These are phyloP conservation scores for Mastigamoeba balamuthi DNA, from an alignment of 78 protist genomes.

Conservation along the genomic window DNA sequence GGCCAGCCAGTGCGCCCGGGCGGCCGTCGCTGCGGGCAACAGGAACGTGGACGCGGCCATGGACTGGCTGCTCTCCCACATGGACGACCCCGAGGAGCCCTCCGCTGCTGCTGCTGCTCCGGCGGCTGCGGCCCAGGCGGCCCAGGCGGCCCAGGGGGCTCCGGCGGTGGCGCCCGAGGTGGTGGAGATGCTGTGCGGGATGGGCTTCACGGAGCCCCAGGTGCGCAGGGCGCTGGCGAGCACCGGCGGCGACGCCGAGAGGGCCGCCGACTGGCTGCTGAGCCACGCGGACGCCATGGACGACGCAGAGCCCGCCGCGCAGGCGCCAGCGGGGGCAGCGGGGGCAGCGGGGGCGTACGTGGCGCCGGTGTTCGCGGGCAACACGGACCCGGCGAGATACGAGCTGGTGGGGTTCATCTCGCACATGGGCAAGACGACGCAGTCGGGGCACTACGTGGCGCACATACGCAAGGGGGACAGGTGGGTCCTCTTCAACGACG, in stretches of 20 bases:
- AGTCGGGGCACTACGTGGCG: conserved; percentile 85
- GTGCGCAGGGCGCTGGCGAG: conserved; percentile 33
- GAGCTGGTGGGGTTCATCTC: conserved; percentile 62
- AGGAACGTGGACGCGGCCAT: conserved; percentile 72
- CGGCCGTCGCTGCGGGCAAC: conserved; percentile 5
- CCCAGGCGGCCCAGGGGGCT: background rate
- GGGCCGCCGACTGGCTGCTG: conserved; percentile 87
- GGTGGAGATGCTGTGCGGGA: conserved; percentile 15
- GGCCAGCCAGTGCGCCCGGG: conserved; percentile 1
- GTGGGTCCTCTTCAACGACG: conserved; percentile 84
- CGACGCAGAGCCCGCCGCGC: too few species aligned
- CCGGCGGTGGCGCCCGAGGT: background rate
- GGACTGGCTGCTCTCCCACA: conserved; percentile 77
- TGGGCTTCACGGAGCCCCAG: conserved; percentile 63
- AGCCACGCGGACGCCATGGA: conserved; percentile 60
- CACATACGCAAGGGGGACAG: conserved; percentile 66
- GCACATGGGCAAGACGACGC: conserved; percentile 77
- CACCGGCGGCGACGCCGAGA: conserved; percentile 55
- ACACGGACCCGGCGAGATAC: conserved; percentile 14
- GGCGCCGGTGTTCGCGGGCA: too few species aligned
- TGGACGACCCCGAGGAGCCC: conserved; percentile 59
- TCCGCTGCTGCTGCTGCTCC: background rate
- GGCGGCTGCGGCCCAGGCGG: background rate
- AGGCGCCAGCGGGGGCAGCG: background rate
- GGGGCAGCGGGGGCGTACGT: too few species aligned